phyloP scores from a whole-genome alignment of 306 rosid species.

The Inga leiocalycina region DNA sequence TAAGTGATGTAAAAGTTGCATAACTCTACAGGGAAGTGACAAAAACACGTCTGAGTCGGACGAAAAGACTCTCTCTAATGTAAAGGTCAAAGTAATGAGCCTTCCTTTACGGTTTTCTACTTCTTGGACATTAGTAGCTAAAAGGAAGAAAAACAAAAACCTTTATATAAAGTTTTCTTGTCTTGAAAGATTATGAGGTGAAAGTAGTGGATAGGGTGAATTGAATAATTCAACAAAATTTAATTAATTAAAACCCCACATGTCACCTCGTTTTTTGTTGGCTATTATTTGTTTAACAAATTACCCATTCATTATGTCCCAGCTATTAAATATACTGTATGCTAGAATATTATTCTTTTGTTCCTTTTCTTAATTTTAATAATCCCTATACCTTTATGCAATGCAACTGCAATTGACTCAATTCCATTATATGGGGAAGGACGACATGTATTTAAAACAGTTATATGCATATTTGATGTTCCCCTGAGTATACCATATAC shows the following conservation, averaged over 20 bases:
- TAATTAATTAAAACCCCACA: background rate
- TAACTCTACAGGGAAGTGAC: background rate
- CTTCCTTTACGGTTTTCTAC: background rate
- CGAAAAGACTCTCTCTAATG: background rate
- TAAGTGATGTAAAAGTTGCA: background rate
- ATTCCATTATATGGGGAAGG: background rate
- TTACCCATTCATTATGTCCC: background rate
- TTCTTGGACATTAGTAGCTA: slow-evolving; percentile 19
- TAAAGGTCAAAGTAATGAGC: background rate
- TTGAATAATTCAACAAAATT: slow-evolving; percentile 26
- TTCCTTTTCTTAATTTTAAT: background rate
- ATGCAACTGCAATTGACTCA: background rate
- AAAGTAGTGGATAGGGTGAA: slow-evolving; percentile 40
- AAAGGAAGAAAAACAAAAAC: slow-evolving; percentile 19
- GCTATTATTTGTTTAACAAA: background rate
- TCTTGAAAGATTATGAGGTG: slow-evolving; percentile 25
- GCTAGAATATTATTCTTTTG: background rate
- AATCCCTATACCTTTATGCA: slow-evolving; percentile 6
- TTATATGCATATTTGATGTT: slow-evolving; percentile 1
- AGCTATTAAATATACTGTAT: background rate
- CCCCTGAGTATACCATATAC: background rate
- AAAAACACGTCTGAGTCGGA: background rate
- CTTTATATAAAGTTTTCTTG: slow-evolving; percentile 29
- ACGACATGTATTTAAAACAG: background rate
- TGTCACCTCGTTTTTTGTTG: slow-evolving; percentile 30